phyloP scores from a whole-genome alignment of 495 filamentous ascomycete species.

The Rostrohypoxylon terebratum region DNA sequence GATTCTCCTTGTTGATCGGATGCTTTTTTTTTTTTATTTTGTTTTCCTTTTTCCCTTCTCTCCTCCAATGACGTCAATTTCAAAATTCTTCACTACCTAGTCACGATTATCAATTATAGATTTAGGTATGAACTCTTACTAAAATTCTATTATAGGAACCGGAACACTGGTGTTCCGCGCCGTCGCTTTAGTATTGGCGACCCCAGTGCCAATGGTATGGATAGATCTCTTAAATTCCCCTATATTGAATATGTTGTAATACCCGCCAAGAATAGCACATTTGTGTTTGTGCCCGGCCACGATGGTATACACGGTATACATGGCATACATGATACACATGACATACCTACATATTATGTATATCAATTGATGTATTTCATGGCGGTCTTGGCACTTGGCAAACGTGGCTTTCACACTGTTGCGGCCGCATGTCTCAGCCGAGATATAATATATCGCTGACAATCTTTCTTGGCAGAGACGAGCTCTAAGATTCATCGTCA shows the following conservation, averaged over 20 bases:
- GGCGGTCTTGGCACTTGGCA: constrained; percentile 52
- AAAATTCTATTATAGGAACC: constrained; percentile 52
- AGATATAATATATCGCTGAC: constrained; percentile 41
- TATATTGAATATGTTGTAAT: constrained; percentile 28
- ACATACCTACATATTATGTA: not conserved
- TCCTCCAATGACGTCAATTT: not conserved
- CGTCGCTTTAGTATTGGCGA: constrained; percentile 66
- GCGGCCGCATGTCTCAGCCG: constrained; percentile 35
- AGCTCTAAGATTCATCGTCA: constrained; percentile 84
- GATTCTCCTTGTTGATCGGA: not conserved
- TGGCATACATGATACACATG: constrained; percentile 20
- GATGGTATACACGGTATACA: constrained; percentile 26
- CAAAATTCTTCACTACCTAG: constrained; percentile 2
- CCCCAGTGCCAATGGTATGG: constrained; percentile 62
- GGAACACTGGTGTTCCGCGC: constrained; percentile 65
- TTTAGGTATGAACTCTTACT: constrained; percentile 21
- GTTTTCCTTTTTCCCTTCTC: not conserved
- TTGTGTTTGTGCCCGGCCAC: constrained; percentile 13
- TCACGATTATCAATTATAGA: not conserved
- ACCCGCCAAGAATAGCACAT: constrained; percentile 36
- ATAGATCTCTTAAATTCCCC: constrained; percentile 21
- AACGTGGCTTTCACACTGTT: constrained; percentile 35
- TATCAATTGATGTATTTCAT: constrained; percentile 22
- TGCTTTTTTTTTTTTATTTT: constrained; percentile 1
- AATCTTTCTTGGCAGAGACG: constrained; percentile 65